phyloP scores from a whole-genome alignment of 1,284 basidiomycete species.

The Malassezia nana region DNA sequence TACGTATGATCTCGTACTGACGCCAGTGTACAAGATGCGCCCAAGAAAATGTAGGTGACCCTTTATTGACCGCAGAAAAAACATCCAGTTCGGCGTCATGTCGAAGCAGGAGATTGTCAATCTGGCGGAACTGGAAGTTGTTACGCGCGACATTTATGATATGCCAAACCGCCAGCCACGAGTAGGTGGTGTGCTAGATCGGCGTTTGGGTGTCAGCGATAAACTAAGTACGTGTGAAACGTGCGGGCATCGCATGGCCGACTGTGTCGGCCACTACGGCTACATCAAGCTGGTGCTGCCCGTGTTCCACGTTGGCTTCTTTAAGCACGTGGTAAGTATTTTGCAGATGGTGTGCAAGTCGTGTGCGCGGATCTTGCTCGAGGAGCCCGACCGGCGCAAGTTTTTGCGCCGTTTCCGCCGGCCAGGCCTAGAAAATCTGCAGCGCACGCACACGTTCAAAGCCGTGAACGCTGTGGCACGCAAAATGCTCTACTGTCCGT shows the following conservation, averaged over 20 bases:
- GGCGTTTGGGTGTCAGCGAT: slow-evolving; percentile 70
- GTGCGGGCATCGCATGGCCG: slow-evolving; percentile 79
- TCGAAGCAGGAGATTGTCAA: slow-evolving; percentile 48
- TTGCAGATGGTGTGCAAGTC: slow-evolving; percentile 69
- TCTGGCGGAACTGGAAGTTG: slow-evolving; percentile 45
- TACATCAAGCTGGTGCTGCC: slow-evolving; percentile 65
- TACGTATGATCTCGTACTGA: slow-evolving; percentile 14
- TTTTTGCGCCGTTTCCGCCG: slow-evolving; percentile 82
- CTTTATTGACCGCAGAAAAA: slow-evolving; percentile 25
- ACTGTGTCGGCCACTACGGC: slow-evolving; percentile 95
- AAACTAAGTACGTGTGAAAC: slow-evolving; percentile 88
- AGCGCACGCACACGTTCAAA: slow-evolving; percentile 74
- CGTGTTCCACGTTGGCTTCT: slow-evolving; percentile 93
- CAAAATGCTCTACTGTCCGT: slow-evolving; percentile 82
- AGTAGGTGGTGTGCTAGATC: slow-evolving; percentile 40
- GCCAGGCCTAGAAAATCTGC: slow-evolving; percentile 83
- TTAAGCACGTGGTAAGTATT: slow-evolving; percentile 86
- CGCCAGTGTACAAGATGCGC: slow-evolving; percentile 38
- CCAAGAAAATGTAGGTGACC: slow-evolving; percentile 34
- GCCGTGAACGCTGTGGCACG: slow-evolving; percentile 79
- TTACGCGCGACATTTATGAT: slow-evolving; percentile 41
- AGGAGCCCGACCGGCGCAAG: slow-evolving; percentile 71
- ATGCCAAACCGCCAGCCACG: slow-evolving; percentile 37
- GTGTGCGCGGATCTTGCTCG: slow-evolving; percentile 84
- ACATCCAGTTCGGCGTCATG: slow-evolving; percentile 48